Base-by-base conservation (phyloP, 2,329 filamentous ascomycete species). In the Arthrobotrys conoides region DNA sequence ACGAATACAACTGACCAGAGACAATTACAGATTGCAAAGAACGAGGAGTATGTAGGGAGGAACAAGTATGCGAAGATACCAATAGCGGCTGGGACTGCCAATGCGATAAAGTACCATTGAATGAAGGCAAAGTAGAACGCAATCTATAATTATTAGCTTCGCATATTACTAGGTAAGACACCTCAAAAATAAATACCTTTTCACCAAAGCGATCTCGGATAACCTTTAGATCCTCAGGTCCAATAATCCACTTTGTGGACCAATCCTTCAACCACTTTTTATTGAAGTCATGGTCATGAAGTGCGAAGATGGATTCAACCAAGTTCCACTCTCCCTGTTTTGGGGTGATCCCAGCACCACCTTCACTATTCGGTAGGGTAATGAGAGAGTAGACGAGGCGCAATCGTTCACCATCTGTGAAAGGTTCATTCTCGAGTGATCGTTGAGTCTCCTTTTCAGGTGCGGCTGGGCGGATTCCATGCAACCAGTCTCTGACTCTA, bases 41-140 rank as follows among this genome's bases (percentile, higher is more conserved):
- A 84, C 72, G 90, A 89, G 0, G 94, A 97, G 85, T 94, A 98
- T 72, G 91, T 89, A 8, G 93, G 93, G 0, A 97, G 87, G n/a
- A 97, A 86, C 33, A 94, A 84, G 92, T 93, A 97, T 12, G 91
- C 89, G 0, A 89, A 87, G 48, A 93, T 87, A 2, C 95, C 95
- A 81, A 96, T 90, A 3, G 87, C 90, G 0, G 94, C 92, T 0
- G 94, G 94, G 76, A 95, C 91, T n/a, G 92, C 85, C 27, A 97
- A 87, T 83, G 96, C 97, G 75, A 90, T 88, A 83, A 97, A 96
- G 85, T 98, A 98, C 38, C 91, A 91, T 83, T 97, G 93, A 36
- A 96, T 88, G 83, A 98, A 98, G 46, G 94, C 93, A 84, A 97
- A 98, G 86, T 98, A 98, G 84, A 96, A 97, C 41, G 93, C 95